Percentiles rank a stretch among this genome's conserved stretches.
Conservation (phyloP, 495 filamentous ascomycete genomes). For the Daldinia vernicosa region DNA sequence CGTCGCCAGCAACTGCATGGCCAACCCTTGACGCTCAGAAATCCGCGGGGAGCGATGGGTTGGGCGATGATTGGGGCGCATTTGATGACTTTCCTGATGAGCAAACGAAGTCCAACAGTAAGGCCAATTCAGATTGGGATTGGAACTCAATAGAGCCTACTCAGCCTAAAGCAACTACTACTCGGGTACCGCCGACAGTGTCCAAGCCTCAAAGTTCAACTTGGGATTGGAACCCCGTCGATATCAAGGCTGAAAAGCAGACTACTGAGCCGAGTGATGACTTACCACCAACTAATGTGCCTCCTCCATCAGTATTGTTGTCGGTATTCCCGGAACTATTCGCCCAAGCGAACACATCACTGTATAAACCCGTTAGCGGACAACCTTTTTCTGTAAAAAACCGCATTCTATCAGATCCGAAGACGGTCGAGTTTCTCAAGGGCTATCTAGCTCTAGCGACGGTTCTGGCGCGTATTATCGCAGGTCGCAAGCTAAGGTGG, state of each 20-base stretch:
- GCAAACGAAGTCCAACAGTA: slow-evolving; percentile 30
- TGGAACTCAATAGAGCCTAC: slow-evolving; percentile 51
- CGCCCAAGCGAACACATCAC: slow-evolving; percentile 58
- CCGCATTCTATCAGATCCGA: slow-evolving; percentile 63
- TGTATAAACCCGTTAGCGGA: slow-evolving; percentile 65
- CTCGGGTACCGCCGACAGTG: not conserved
- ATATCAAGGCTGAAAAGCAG: slow-evolving; percentile 29
- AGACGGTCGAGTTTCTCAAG: slow-evolving; percentile 63
- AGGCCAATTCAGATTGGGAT: slow-evolving; percentile 48
- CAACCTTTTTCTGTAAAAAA: slow-evolving; percentile 63
- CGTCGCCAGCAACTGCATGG: slow-evolving; percentile 59
- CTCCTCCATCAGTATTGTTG: slow-evolving; percentile 84
- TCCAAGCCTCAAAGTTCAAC: slow-evolving; percentile 25
- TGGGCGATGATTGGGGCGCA: slow-evolving; percentile 67
- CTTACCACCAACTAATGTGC: slow-evolving; percentile 83
- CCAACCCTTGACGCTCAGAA: slow-evolving; percentile 43
- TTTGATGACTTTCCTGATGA: slow-evolving; percentile 60
- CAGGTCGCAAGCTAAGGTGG: slow-evolving; percentile 87
- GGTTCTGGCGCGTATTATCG: slow-evolving; percentile 81
- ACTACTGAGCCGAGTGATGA: slow-evolving; percentile 40
- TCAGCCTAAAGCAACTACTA: slow-evolving; percentile 25
- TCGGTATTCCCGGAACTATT: slow-evolving; percentile 75
- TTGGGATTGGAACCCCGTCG: slow-evolving; percentile 46
- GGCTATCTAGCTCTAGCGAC: slow-evolving; percentile 65
- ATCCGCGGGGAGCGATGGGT: slow-evolving; percentile 39